phyloP scores from a whole-genome alignment of 257 asterid genomes.

The Ligustrum vulgare region DNA sequence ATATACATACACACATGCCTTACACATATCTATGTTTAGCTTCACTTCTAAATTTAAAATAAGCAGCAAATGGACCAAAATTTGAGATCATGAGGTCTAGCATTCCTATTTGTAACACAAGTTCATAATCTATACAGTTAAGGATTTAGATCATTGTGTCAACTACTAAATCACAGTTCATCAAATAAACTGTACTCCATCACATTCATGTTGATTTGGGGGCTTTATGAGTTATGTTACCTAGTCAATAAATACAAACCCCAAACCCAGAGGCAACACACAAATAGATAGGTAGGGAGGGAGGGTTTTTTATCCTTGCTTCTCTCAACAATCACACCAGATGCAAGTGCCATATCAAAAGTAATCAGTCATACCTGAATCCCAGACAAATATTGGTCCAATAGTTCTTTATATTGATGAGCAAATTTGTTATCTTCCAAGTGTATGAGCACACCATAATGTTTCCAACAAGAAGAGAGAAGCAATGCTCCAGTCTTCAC shows the following conservation, averaged over 20 bases:
- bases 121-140: constrained; percentile 9
- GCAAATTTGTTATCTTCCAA: constrained; percentile 62
- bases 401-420: constrained; percentile 57
- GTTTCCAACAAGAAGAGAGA: constrained; percentile 94
- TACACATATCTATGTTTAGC: background rate
- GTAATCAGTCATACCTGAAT: constrained; percentile 57
- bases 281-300: background rate
- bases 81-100: constrained; percentile 8
- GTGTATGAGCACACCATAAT: constrained; percentile 74
- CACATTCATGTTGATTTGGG: background rate
- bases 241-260: background rate
- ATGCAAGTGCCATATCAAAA: constrained; percentile 14
- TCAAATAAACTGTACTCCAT: background rate
- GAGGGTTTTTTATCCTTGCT: background rate
- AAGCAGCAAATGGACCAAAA: constrained; percentile 4
- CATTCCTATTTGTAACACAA: background rate
- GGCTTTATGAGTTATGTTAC: background rate
- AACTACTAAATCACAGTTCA: background rate
- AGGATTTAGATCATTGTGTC: background rate
- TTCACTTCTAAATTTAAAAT: constrained; percentile 7
- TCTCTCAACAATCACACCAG: constrained; percentile 16
- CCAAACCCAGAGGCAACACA: background rate
- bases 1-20: background rate
- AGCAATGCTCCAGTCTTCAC: constrained; percentile 68
- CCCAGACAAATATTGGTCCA: constrained; percentile 81